Evolutionary conservation across 352 stramenopile species (phyloP).

Genomic region (Globisporangium acanthophoron): DNA sequence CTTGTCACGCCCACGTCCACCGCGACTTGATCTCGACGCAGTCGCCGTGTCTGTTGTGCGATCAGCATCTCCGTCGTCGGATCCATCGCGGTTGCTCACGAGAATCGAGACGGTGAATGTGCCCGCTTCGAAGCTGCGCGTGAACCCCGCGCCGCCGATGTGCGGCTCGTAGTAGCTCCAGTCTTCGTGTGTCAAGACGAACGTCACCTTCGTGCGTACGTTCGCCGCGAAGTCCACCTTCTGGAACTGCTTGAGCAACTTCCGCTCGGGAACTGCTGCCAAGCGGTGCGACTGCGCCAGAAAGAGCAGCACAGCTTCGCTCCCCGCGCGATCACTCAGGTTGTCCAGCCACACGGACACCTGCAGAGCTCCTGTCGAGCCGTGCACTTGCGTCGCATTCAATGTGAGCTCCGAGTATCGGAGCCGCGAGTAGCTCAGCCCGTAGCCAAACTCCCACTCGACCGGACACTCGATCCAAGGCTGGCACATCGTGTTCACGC

Average conservation of each 20-base stretch:
- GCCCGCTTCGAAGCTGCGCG: slow-evolving; percentile 26
- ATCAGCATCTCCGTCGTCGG: not conserved
- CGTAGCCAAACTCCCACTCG: slow-evolving; percentile 62
- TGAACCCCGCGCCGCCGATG: slow-evolving; percentile 33
- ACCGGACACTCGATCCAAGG: slow-evolving; percentile 44
- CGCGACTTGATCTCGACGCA: not conserved
- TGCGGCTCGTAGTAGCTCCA: slow-evolving; percentile 55
- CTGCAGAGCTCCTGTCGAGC: slow-evolving; percentile 22
- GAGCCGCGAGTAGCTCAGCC: slow-evolving; percentile 64
- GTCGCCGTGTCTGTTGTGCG: not conserved
- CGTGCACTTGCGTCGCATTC: slow-evolving; percentile 25
- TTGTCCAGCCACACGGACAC: slow-evolving; percentile 67
- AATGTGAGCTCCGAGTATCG: slow-evolving; percentile 47
- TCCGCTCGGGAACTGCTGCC: slow-evolving; percentile 54
- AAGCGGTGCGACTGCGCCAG: slow-evolving; percentile 45
- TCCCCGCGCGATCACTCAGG: slow-evolving; percentile 29
- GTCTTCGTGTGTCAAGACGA: slow-evolving; percentile 33
- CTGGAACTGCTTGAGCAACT: slow-evolving; percentile 71
- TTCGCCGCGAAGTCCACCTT: slow-evolving; percentile 45
- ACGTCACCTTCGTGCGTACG: slow-evolving; percentile 28
- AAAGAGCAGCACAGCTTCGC: slow-evolving; percentile 74
- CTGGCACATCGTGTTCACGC: slow-evolving; percentile 53
- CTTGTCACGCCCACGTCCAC: not conserved
- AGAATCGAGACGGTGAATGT: slow-evolving; percentile 52
- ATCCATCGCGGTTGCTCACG: slow-evolving; percentile 11